Evolutionary conservation across 352 stramenopile genomes (phyloP).

Genomic region (Pythium guiyangense): DNA sequence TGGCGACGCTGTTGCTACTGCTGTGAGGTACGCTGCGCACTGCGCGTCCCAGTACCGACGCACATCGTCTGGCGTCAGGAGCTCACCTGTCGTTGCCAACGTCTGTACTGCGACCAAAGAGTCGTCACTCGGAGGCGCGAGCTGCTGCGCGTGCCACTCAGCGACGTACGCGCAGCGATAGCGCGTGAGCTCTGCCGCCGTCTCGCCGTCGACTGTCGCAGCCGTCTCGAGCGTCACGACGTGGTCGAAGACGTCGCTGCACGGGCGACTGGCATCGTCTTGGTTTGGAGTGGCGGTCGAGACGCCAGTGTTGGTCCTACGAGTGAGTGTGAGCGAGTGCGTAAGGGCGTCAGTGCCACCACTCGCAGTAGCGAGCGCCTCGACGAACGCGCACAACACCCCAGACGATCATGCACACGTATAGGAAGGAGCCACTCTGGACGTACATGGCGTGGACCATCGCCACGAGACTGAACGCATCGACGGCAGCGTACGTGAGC

Average conservation of each 20-base stretch:
- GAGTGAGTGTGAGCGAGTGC: too few relatives aligned
- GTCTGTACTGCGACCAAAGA: not conserved
- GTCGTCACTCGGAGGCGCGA: not conserved
- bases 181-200: too few relatives aligned
- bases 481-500: constrained; percentile 54
- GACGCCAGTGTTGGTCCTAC: too few relatives aligned
- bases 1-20: not conserved
- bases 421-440: too few relatives aligned
- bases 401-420: not conserved
- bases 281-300: not conserved
- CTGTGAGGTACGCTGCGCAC: constrained; percentile 18
- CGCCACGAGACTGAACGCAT: constrained; percentile 55
- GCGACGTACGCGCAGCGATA: too few relatives aligned
- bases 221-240: too few relatives aligned
- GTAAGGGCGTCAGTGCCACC: too few relatives aligned
- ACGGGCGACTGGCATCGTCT: constrained; percentile 21
- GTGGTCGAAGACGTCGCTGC: not conserved
- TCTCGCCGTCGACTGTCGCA: too few relatives aligned
- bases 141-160: too few relatives aligned
- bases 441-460: constrained; percentile 49
- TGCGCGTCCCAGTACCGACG: constrained; percentile 28
- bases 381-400: constrained; percentile 1
- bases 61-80: constrained; percentile 27
- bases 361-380: not conserved
- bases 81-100: constrained; percentile 5